Evolutionary conservation across 2,329 filamentous ascomycete species (phyloP).

Genomic region (Talaromyces verruculosus): DNA sequence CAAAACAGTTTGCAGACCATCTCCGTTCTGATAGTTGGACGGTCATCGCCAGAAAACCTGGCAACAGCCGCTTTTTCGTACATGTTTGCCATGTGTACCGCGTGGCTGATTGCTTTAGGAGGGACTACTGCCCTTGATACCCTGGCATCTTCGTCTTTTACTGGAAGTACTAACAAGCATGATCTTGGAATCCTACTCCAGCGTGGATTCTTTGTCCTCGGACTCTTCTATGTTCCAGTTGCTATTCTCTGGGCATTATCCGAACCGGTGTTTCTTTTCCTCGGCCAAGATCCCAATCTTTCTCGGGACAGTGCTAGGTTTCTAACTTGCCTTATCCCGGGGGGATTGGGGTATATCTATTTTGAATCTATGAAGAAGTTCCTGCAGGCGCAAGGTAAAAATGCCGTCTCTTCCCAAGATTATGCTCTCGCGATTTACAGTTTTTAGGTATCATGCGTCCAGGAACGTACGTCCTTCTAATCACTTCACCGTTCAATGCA

Average conservation of each 20-base stretch:
- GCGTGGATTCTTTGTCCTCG: constrained; percentile 69
- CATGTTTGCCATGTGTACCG: constrained; percentile 91
- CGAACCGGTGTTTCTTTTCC: constrained; percentile 68
- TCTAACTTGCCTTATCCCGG: constrained; percentile 71
- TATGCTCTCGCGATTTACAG: not conserved
- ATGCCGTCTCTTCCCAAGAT: not conserved
- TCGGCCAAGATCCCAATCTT: constrained; percentile 78
- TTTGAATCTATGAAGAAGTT: constrained; percentile 74
- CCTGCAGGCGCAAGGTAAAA: constrained; percentile 56
- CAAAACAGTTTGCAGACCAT: constrained; percentile 83
- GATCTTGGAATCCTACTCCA: constrained; percentile 78
- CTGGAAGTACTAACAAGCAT: constrained; percentile 73
- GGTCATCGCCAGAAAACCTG: constrained; percentile 74
- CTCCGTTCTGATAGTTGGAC: constrained; percentile 78
- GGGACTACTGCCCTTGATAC: constrained; percentile 86
- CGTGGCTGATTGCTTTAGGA: constrained; percentile 81
- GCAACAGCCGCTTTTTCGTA: constrained; percentile 83
- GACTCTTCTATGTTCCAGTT: constrained; percentile 70
- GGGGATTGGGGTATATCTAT: constrained; percentile 81
- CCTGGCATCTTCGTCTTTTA: constrained; percentile 78
- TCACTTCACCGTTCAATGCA: constrained; percentile 61
- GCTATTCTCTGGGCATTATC: constrained; percentile 72
- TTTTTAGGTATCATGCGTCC: constrained; percentile 61
- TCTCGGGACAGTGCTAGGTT: constrained; percentile 72
- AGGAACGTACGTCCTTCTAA: constrained; percentile 62